Conservation (phyloP, 495 filamentous ascomycete species). For the Podospora fimiseda region DNA sequence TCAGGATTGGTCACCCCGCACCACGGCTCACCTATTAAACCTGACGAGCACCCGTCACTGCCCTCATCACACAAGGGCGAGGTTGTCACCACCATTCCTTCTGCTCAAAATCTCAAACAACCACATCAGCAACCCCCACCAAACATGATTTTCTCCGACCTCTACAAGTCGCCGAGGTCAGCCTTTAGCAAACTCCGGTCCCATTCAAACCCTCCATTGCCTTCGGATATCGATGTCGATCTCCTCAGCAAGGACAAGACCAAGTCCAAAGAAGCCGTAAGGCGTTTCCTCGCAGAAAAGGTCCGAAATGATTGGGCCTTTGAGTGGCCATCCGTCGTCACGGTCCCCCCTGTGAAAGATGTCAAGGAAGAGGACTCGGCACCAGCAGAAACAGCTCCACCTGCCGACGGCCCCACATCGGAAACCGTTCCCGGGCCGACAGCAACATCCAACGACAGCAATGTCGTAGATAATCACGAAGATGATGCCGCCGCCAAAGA, state of each 20-base stretch:
- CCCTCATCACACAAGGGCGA: slow-evolving; percentile 15
- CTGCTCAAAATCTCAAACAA: background rate
- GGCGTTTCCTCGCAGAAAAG: slow-evolving; percentile 44
- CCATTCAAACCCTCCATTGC: slow-evolving; percentile 19
- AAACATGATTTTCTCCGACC: slow-evolving; percentile 35
- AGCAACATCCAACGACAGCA: background rate
- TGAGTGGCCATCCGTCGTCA: slow-evolving; percentile 28
- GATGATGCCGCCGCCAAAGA: slow-evolving; percentile 17
- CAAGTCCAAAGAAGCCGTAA: slow-evolving; percentile 50
- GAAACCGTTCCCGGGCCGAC: background rate
- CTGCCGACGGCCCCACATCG: background rate
- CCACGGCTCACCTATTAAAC: too few relatives aligned
- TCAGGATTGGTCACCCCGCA: slow-evolving; percentile 23
- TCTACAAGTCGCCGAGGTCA: slow-evolving; percentile 32
- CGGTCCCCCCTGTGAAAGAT: background rate
- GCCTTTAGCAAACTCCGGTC: slow-evolving; percentile 37
- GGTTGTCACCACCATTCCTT: slow-evolving; percentile 17
- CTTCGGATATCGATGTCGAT: slow-evolving; percentile 44
- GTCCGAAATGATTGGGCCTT: slow-evolving; percentile 56
- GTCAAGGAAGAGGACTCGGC: background rate
- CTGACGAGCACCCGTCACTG: slow-evolving; percentile 12
- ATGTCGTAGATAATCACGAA: background rate
- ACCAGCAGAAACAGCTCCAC: background rate
- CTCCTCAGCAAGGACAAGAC: slow-evolving; percentile 48
- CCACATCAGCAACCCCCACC: slow-evolving; percentile 1